Percentiles rank a stretch among this genome's conserved stretches.
Conservation (phyloP, 305 asterid species). For the Vinca major region DNA sequence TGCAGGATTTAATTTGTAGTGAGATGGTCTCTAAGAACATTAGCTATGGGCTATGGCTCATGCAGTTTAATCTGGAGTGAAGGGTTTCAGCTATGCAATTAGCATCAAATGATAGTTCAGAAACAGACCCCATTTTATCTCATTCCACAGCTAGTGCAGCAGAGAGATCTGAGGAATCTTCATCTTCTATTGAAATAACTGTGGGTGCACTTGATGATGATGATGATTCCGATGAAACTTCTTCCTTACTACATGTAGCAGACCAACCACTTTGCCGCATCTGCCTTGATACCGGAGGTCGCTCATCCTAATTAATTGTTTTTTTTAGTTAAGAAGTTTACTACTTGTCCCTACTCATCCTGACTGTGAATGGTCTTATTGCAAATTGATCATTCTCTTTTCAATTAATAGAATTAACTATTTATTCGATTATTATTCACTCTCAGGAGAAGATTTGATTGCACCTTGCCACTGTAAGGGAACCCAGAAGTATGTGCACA, state of each 20-base stretch:
- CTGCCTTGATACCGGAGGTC: constrained; percentile 93
- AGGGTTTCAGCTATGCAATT: constrained; percentile 55
- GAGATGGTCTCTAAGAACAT: constrained; percentile 30
- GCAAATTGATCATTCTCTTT: background rate
- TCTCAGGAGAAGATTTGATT: constrained; percentile 87
- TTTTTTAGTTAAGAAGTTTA: constrained; percentile 7
- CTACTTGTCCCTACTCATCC: constrained; percentile 5
- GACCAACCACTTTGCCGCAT: constrained; percentile 95
- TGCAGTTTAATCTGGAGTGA: constrained; percentile 32
- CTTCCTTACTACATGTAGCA: constrained; percentile 36
- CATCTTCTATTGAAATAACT: constrained; percentile 69
- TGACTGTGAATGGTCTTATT: background rate
- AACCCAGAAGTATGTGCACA: constrained; percentile 92
- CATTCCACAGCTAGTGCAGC: constrained; percentile 24
- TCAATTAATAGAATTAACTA: background rate
- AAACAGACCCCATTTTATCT: constrained; percentile 81
- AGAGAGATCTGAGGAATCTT: constrained; percentile 45
- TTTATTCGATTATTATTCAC: constrained; percentile 6
- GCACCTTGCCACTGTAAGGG: constrained; percentile 99
- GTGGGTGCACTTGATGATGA: constrained; percentile 37
- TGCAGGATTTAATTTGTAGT: constrained; percentile 29
- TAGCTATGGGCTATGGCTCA: constrained; percentile 27
- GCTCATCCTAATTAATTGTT: constrained; percentile 1
- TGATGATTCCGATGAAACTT: constrained; percentile 32
- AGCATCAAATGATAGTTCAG: constrained; percentile 66